Evolutionary conservation across 495 filamentous ascomycete species (phyloP), one percentile per base, ranked within the genome.

Genomic region (Tuber melanosporum): DNA sequence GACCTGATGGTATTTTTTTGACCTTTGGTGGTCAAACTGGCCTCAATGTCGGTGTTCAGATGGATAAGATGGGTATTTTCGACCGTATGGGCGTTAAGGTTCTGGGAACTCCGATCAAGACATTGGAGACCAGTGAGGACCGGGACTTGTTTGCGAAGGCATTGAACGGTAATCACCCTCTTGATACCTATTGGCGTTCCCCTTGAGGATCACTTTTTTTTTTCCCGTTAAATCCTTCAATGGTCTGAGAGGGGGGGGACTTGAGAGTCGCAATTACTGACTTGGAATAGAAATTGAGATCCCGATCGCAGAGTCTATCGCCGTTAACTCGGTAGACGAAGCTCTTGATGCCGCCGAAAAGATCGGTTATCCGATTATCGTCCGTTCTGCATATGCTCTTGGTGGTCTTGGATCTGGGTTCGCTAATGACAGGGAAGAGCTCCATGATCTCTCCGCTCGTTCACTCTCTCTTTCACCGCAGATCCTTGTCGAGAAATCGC

Each of bases 361-460:
- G 71, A 90, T 99, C 79, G 95, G 95, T 75, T 99, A 99, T 84
- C 95, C 95, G 75, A 96, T 99, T 79, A 99, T 99, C 80, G 94
- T 98, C 76, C 93, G 95, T 75, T 96, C 95, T 82, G 95, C 95
- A 42, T 99, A 97, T 83, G 95, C 95, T 57, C 90, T 99, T 10
- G 95, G 95, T 84, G 95, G 95, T 86, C 90, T 99, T 75, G 95
- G 95, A 69, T 98, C 95, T 75, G 95, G 95, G n/a, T 99, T 99
- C 84, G 95, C 95, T 66, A 91, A 92, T 85, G 94, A 97, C 86
- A 89, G 91, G 79, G 92, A 97, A 82, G 95, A 99, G 84, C 90
- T 99, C 43, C 90, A 92, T 80, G 93, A 99, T 83, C 87, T 99
- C 87, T 92, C 95, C 75, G 94, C 95, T 71, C 89, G 93, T 74